A percentile compares a stretch with the other conserved stretches of the same genome.
Conservation (phyloP, 2,329 filamentous ascomycete species). For the Fusarium sp. region DNA sequence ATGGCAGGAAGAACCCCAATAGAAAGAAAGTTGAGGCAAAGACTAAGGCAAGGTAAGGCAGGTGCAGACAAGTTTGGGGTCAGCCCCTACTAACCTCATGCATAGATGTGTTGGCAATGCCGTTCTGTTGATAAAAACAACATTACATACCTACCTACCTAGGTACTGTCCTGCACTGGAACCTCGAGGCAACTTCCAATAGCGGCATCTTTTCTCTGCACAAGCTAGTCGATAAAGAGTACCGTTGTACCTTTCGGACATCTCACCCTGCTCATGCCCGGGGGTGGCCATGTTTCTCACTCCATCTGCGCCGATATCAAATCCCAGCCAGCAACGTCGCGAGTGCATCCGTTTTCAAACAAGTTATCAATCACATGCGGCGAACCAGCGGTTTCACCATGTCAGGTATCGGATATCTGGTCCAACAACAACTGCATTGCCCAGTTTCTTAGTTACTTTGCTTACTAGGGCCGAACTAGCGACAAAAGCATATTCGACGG, state of each 20-base stretch:
- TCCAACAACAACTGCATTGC: not conserved
- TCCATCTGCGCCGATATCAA: constrained; percentile 8
- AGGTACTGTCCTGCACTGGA: constrained; percentile 43
- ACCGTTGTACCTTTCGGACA: constrained; percentile 15
- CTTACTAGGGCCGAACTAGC: constrained; percentile 8
- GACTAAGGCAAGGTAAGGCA: constrained; percentile 31
- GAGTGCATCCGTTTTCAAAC: not conserved
- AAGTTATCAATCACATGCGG: not conserved
- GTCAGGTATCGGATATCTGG: not conserved
- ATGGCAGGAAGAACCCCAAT: constrained; percentile 27
- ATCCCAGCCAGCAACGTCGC: not conserved
- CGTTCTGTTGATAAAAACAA: constrained; percentile 57
- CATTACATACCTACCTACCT: constrained; percentile 31
- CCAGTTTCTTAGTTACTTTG: not conserved
- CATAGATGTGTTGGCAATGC: constrained; percentile 82
- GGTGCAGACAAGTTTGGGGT: constrained; percentile 33
- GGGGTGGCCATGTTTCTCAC: constrained; percentile 17
- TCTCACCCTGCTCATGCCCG: constrained; percentile 3
- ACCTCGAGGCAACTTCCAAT: constrained; percentile 35
- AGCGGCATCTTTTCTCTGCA: constrained; percentile 30
- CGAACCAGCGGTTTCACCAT: not conserved
- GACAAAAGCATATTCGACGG: not conserved
- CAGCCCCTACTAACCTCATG: constrained; percentile 63
- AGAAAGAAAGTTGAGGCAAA: constrained; percentile 40
- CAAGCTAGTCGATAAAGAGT: constrained; percentile 34